Conservation (phyloP, 2,329 filamentous ascomycete genomes). For the Aureobasidium subglaciale region DNA sequence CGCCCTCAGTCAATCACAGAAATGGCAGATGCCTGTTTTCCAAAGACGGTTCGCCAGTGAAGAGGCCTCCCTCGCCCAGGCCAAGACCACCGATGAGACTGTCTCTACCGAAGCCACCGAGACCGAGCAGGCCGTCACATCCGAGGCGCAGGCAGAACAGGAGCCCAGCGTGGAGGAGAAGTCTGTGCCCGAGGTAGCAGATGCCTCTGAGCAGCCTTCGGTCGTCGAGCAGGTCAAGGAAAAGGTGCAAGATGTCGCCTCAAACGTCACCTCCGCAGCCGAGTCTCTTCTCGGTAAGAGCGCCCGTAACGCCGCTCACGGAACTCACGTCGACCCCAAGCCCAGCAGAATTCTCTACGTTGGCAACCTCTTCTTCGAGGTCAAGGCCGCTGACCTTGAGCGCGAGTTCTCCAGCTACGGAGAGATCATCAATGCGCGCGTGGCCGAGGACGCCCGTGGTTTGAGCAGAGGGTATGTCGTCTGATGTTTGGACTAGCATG, state of each 20-base stretch:
- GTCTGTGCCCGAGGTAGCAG: constrained; percentile 14
- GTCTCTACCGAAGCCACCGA: constrained; percentile 26
- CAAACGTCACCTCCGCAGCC: constrained; percentile 20
- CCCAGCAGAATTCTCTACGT: constrained; percentile 52
- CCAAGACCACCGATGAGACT: constrained; percentile 30
- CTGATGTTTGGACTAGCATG: too few species aligned
- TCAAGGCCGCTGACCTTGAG: constrained; percentile 53
- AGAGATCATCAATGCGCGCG: constrained; percentile 43
- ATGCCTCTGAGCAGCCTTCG: background rate
- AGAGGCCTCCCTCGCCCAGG: constrained; percentile 27
- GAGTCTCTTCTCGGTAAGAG: constrained; percentile 15
- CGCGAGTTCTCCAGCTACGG: constrained; percentile 55
- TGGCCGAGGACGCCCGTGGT: constrained; percentile 56
- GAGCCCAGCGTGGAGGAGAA: constrained; percentile 20
- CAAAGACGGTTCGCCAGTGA: constrained; percentile 46
- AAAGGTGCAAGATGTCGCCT: constrained; percentile 15
- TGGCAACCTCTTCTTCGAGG: constrained; percentile 64
- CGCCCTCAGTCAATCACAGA: constrained; percentile 31
- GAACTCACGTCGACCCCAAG: constrained; percentile 18
- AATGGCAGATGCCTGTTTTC: constrained; percentile 33
- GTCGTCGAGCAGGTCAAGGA: constrained; percentile 16
- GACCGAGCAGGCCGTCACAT: constrained; percentile 20
- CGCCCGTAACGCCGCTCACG: constrained; percentile 21
- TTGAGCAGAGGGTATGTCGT: constrained; percentile 59
- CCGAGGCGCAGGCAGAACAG: constrained; percentile 7